Evolutionary conservation across 495 filamentous ascomycete genomes (phyloP), one percentile per base, ranked within the genome.

Genomic region (Podospora pseudopauciseta): DNA sequence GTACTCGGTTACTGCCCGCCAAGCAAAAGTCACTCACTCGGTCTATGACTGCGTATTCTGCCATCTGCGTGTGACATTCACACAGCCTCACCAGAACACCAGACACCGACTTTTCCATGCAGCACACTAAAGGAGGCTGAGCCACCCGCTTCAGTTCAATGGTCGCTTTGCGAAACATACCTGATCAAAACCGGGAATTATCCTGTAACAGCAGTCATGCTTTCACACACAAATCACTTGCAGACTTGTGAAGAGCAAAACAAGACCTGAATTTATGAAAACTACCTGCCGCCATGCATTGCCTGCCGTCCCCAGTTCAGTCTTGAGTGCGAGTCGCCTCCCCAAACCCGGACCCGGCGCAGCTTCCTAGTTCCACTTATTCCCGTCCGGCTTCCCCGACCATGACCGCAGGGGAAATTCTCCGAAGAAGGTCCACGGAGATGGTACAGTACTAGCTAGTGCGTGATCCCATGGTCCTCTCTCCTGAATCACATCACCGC

Each of bases 201-300:
- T 39, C 11, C 5, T 39, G 34, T 4, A 39, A 5, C 23, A 23
- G 23, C 23, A 23, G 23, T 23, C 23, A 23, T 23, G 23, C 23
- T 23, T 23, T 23, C 23, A 23, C 23, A 23, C 23, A 23, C 1
- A 23, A 23, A 23, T 23, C 23, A 23, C 23, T 2, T 1, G 23
- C 23, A 23, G 23, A 23, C 23, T 2, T 18, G 49, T 16, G 30
- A 65, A 66, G 49, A 23, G 39, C 63, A 65, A 72, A 72, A 67
- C 67, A 64, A 68, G 64, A 66, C 65, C 34, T 76, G 65, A 59
- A 74, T 74, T 74, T 28, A 75, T 71, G 74, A 74, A 69, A 75
- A 68, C 67, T 73, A 74, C 65, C 65, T 68, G 64, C 60, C 68
- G 64, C 59, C 62, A 61, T 72, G 66, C 65, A 65, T 57, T 70